Evolutionary conservation across 2,329 filamentous ascomycete species (phyloP).

Genomic region (Penicillium sclerotiorum): DNA sequence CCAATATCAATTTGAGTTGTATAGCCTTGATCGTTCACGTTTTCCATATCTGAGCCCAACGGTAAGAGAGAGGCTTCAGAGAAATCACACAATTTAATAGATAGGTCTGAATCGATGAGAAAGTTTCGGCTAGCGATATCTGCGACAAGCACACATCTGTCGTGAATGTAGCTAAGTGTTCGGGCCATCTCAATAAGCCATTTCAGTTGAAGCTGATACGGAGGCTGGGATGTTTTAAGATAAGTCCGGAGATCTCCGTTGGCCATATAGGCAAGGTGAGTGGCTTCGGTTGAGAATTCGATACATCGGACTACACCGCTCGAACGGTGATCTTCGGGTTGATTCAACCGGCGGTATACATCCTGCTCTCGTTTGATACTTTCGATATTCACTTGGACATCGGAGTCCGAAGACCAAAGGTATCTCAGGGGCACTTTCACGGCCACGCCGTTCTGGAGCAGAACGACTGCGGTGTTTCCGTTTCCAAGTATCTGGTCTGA

Average conservation of each 20-base stretch:
- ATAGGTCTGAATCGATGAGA: slow-evolving; percentile 29
- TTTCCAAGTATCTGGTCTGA: slow-evolving; percentile 14
- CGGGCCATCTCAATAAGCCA: slow-evolving; percentile 27
- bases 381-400: slow-evolving; percentile 18
- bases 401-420: slow-evolving; percentile 12
- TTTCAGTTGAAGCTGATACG: slow-evolving; percentile 10
- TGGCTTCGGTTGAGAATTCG: slow-evolving; percentile 9
- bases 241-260: slow-evolving; percentile 29
- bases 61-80: slow-evolving; percentile 28
- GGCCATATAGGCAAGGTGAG: slow-evolving; percentile 23
- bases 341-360: slow-evolving; percentile 19
- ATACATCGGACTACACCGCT: slow-evolving; percentile 18
- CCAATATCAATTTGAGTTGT: slow-evolving; percentile 34
- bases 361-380: slow-evolving; percentile 20
- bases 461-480: slow-evolving; percentile 16
- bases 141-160: slow-evolving; percentile 28
- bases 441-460: slow-evolving; percentile 10
- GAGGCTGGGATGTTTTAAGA: slow-evolving; percentile 14
- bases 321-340: background rate
- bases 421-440: slow-evolving; percentile 21
- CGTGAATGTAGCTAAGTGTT: slow-evolving; percentile 29
- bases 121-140: slow-evolving; percentile 35
- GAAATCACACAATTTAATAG: slow-evolving; percentile 34
- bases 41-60: slow-evolving; percentile 27
- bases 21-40: slow-evolving; percentile 30